Conservation (phyloP, 108 stramenopile species). For the Licmophora abbreviata region DNA sequence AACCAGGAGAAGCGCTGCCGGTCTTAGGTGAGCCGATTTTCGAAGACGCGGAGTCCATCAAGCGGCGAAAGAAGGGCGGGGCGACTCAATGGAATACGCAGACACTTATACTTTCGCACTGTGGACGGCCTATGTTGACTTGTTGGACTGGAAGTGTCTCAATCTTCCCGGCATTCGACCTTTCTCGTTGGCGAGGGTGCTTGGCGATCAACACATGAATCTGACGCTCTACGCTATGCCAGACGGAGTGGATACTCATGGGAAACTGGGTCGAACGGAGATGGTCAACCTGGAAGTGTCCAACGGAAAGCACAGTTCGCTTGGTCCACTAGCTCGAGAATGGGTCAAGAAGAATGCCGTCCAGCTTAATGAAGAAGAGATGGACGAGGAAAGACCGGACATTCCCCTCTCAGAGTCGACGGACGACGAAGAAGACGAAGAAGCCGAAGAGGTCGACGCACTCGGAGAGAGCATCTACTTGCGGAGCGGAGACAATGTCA, state of each 20-base stretch:
- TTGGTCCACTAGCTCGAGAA: constrained; percentile 16
- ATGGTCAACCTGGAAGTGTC: constrained; percentile 40
- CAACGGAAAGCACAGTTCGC: constrained; percentile 7
- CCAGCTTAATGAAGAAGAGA: constrained; percentile 1
- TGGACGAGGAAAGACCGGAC: constrained; percentile 7
- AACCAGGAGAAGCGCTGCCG: constrained; percentile 63
- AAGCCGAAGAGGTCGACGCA: constrained; percentile 33
- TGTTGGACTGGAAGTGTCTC: constrained; percentile 61
- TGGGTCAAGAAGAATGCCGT: constrained; percentile 12
- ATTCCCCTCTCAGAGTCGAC: too few relatives aligned
- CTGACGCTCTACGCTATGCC: constrained; percentile 61
- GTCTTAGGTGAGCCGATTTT: constrained; percentile 58
- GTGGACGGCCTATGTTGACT: constrained; percentile 80
- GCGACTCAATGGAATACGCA: constrained; percentile 61
- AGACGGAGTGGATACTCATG: constrained; percentile 23
- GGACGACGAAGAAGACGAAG: constrained; percentile 22
- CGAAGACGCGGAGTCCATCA: constrained; percentile 63
- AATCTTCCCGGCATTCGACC: constrained; percentile 83
- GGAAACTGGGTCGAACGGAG: constrained; percentile 21
- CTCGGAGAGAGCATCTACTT: constrained; percentile 53
- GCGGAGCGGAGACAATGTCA: constrained; percentile 46
- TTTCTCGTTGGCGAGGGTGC: constrained; percentile 54
- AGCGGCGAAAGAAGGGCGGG: constrained; percentile 51
- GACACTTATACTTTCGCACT: constrained; percentile 81
- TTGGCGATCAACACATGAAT: constrained; percentile 63